Conservation (phyloP, 805 yeast species). For the Teunomyces cretensis region DNA sequence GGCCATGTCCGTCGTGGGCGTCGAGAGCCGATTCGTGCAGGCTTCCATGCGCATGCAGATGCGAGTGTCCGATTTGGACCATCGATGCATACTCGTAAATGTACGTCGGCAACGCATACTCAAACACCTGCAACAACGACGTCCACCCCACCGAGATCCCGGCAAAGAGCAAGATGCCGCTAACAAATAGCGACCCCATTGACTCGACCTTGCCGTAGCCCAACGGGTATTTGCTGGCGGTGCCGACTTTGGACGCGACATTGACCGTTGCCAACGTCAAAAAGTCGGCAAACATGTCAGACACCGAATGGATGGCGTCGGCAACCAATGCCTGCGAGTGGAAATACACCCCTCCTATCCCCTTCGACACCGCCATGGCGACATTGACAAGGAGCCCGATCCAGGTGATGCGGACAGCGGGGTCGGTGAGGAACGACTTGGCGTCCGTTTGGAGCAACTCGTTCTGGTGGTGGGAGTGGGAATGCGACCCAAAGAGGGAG, state of each 20-base stretch:
- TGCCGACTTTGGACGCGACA: constrained; percentile 55
- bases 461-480: constrained; percentile 47
- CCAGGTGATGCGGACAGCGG: constrained; percentile 93
- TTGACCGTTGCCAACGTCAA: constrained; percentile 87
- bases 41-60: constrained; percentile 24
- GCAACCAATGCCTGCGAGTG: constrained; percentile 94
- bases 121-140: constrained; percentile 65
- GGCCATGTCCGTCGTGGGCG: background rate
- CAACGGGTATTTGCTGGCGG: constrained; percentile 68
- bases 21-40: constrained; percentile 11
- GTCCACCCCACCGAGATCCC: constrained; percentile 91
- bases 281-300: constrained; percentile 87
- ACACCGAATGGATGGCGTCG: constrained; percentile 90
- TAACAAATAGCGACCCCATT: constrained; percentile 85
- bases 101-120: constrained; percentile 64
- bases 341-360: constrained; percentile 85
- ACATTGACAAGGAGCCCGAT: constrained; percentile 82
- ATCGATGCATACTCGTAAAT: constrained; percentile 53
- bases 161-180: constrained; percentile 78
- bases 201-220: constrained; percentile 95
- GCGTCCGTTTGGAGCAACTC: constrained; percentile 33
- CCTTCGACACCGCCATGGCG: constrained; percentile 83
- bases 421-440: constrained; percentile 47
- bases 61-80: constrained; percentile 52
- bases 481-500: no score